Percentiles rank a stretch among this genome's conserved stretches.
These are phyloP conservation scores for Mrakia hoshinonis DNA, from an alignment of 768 basidiomycete species.

Conservation along the genomic window DNA sequence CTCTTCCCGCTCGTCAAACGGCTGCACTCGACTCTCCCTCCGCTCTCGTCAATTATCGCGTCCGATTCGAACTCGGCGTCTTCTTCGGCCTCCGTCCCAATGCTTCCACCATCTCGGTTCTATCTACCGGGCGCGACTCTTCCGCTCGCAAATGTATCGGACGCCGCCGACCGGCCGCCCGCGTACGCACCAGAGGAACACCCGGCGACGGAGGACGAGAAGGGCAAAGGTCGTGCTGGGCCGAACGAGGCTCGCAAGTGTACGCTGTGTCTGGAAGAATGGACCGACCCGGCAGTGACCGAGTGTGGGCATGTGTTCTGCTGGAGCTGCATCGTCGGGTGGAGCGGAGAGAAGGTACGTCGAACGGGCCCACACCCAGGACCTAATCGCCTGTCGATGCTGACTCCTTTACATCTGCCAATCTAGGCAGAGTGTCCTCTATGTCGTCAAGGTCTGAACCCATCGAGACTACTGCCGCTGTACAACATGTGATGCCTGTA, in stretches of 20 bases:
- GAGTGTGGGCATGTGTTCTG: conserved; percentile 87
- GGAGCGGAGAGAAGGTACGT: conserved; percentile 75
- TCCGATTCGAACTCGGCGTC: not conserved
- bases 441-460: conserved; percentile 65
- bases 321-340: conserved; percentile 79
- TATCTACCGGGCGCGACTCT: conserved; percentile 43
- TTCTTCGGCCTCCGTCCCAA: conserved; percentile 48
- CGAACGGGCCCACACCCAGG: not conserved
- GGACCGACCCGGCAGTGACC: conserved; percentile 70
- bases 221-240: conserved; percentile 56
- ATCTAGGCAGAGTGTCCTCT: conserved; percentile 84
- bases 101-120: conserved; percentile 49
- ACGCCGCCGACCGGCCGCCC: not conserved
- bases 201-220: conserved; percentile 54
- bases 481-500: conserved; percentile 61
- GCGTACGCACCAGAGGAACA: conserved; percentile 23
- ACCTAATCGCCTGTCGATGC: not conserved
- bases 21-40: not conserved
- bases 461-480: conserved; percentile 64
- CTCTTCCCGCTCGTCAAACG: conserved; percentile 25
- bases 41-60: not conserved
- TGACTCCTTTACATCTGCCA: not conserved
- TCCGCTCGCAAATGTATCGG: conserved; percentile 28
- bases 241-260: conserved; percentile 53
- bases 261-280: conserved; percentile 74